A percentile compares a stretch with the other conserved stretches of the same genome.
Conservation (phyloP, 2,329 filamentous ascomycete species). For the Aureobasidium sp. region DNA sequence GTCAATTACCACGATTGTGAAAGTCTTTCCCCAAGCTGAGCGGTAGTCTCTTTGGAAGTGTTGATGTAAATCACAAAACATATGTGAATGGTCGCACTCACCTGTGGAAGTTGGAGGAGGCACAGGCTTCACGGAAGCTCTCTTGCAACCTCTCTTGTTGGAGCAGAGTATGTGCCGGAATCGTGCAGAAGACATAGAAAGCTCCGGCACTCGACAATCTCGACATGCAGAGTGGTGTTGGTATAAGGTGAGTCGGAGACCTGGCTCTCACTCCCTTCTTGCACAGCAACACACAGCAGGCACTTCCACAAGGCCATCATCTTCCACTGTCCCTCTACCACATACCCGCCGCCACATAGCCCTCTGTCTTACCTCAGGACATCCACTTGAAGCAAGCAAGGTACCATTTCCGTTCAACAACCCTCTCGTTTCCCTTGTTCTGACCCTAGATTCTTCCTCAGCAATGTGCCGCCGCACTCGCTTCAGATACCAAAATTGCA, state of each 20-base stretch:
- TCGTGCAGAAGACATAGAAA: background rate
- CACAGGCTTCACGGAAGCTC: too few relatives aligned
- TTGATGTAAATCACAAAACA: background rate
- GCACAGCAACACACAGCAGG: background rate
- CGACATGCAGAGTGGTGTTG: background rate
- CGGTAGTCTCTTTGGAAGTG: background rate
- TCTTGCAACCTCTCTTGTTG: too few relatives aligned
- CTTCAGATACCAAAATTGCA: background rate
- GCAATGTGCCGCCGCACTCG: background rate
- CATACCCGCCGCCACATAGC: background rate
- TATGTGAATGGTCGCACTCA: background rate
- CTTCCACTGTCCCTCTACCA: background rate
- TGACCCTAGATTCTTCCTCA: background rate
- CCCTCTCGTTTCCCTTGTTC: background rate
- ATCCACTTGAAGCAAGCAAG: background rate
- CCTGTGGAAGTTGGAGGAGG: background rate
- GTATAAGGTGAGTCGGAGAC: background rate
- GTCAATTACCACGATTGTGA: background rate
- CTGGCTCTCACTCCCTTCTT: background rate
- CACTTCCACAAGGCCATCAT: background rate
- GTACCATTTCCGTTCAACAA: background rate
- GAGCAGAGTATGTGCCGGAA: background rate
- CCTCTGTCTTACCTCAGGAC: background rate
- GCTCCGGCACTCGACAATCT: background rate
- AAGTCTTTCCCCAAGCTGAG: background rate